Percentiles rank a stretch among this genome's conserved stretches.
Conservation (phyloP, 768 basidiomycete genomes). For the Coprinopsis strossmayeri region DNA sequence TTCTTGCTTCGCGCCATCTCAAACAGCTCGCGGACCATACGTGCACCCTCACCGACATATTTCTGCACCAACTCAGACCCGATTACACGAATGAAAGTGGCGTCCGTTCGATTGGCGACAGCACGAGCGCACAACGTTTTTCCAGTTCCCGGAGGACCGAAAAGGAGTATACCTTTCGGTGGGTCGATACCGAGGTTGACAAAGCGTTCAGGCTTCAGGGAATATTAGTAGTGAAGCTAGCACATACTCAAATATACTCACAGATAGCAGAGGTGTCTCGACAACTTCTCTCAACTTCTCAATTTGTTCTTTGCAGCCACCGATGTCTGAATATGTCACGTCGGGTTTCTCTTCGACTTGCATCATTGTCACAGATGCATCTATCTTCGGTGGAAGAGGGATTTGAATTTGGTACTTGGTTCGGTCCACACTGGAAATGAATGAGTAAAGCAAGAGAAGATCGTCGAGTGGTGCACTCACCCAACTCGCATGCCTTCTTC, state of each 20-base stretch:
- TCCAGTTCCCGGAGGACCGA: constrained; percentile 95
- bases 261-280: constrained; percentile 90
- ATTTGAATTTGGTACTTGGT: constrained; percentile 99
- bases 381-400: constrained; percentile 96
- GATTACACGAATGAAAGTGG: constrained; percentile 98
- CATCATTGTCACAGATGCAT: constrained; percentile 99
- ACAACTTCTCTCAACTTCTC: constrained; percentile 99
- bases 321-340: constrained; percentile 95
- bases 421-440: constrained; percentile 69
- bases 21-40: constrained; percentile 98
- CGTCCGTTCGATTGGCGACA: constrained; percentile 97
- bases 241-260: too few species aligned
- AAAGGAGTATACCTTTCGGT: constrained; percentile 94
- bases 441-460: neutral
- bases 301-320: constrained; percentile 99
- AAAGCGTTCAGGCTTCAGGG: constrained; percentile 91
- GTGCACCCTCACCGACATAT: constrained; percentile 97
- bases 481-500: constrained; percentile 99
- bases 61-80: constrained; percentile 99
- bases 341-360: constrained; percentile 98
- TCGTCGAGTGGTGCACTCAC: constrained; percentile 41
- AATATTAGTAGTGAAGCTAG: too few species aligned
- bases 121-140: constrained; percentile 98
- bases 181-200: constrained; percentile 98
- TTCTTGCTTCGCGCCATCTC: constrained; percentile 99